Evolutionary conservation across 163 green algal genomes (phyloP).

Genomic region (Prototheca stagnorum): DNA sequence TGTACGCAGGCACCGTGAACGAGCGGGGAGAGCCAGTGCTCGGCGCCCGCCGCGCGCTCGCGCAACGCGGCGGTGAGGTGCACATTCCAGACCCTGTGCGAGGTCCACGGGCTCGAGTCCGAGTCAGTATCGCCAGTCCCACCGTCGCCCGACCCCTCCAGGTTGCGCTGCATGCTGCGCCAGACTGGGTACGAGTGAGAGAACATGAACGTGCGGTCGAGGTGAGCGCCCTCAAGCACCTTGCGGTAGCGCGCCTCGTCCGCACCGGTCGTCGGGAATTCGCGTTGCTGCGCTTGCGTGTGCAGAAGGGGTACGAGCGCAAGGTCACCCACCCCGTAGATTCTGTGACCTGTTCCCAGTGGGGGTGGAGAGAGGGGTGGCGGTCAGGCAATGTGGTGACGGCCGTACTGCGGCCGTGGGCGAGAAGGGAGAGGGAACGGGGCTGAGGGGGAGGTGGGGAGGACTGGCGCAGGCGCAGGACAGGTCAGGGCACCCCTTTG

Average conservation of each 20-base stretch:
- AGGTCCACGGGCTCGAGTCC: conserved; percentile 48
- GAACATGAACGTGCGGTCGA: conserved; percentile 89
- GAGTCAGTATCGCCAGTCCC: too few relatives aligned
- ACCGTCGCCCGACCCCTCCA: conserved; percentile 9
- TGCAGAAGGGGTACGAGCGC: conserved; percentile 44
- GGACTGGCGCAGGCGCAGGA: too few relatives aligned
- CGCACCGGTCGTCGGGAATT: neutral
- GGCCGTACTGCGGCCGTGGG: neutral
- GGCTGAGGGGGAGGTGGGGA: too few relatives aligned
- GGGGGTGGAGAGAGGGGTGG: neutral
- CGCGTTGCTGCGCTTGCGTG: neutral
- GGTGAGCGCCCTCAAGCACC: conserved; percentile 61
- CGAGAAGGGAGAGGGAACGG: neutral
- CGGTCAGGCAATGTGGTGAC: too few relatives aligned
- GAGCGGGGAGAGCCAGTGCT: conserved; percentile 64
- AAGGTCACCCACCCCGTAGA: conserved; percentile 65
- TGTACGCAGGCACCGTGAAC: conserved; percentile 88
- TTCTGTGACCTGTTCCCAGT: conserved; percentile 52
- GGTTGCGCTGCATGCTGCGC: conserved; percentile 65
- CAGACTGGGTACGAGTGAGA: conserved; percentile 70
- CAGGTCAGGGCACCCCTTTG: too few relatives aligned
- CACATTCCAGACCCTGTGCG: conserved; percentile 90
- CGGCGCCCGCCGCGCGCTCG: conserved; percentile 21
- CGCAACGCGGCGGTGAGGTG: conserved; percentile 58
- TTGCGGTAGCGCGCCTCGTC: conserved; percentile 46